Evolutionary conservation across 768 basidiomycete species (phyloP), one percentile per base, ranked within the genome.

Genomic region (Psilocybe cyanescens): DNA sequence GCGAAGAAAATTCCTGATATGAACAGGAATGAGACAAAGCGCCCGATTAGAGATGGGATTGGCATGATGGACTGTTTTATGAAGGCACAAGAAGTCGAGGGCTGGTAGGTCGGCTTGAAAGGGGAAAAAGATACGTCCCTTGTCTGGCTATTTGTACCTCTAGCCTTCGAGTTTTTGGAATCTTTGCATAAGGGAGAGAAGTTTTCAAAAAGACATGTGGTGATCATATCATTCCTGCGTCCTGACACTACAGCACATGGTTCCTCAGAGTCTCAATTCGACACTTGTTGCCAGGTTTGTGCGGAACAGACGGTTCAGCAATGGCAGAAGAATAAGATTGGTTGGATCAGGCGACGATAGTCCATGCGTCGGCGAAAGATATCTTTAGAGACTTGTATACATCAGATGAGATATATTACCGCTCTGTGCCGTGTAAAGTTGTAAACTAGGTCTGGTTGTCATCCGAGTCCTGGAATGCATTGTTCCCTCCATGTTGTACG

Each of bases 1-100:
- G 62, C 56, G 24, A 69, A 53, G 44, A 69, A 44, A 1, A 67
- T 62, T 28, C 68, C 64, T 41, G 71, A 68, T 30, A 72, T 60
- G 9, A 71, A 56, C 12, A 63, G 66, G 44, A 76, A 64, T 46
- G 73, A 71, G 46, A 72, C 61, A 14, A 74, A 41, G 33, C 65
- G 68, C 51, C 52, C 67, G 64, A 74, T 72, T 46, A 60, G 51
- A 14, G 60, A 39, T 19, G 47, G 44, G 16, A 45, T 52, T 31
- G 59, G 59, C 70, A 72, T 72, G 48, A 14, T 49, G 28, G n/a
- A 35, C 41, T 28, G 12, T 54, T 53, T 50, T 33, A 54, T 24
- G 33, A 48, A 49, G 44, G 19, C 31, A 49, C 35, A 29, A 30
- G 29, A 46, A 8, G 9, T 29, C 14, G 35, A 46, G 44, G 31